Base-by-base conservation (phyloP, 208 protist genomes). In the Wallacemonas sp. region DNA sequence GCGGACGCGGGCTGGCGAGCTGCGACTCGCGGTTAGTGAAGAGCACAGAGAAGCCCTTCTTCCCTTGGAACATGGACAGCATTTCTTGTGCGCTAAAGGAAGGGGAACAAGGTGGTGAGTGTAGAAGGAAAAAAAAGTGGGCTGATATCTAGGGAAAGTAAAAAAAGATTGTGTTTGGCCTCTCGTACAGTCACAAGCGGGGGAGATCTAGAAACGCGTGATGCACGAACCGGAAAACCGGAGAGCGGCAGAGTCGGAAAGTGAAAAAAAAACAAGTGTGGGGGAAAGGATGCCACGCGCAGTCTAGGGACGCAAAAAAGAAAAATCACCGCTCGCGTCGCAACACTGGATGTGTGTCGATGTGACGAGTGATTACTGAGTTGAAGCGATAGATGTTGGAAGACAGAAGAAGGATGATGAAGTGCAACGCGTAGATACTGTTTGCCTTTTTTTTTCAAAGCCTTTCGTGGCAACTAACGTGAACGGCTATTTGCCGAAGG, bases 31-130 rank as follows among this genome's bases (percentile, higher is more conserved):
- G 60, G 4, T 65, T 61, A 3, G 68, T 67, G 62, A 89, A 90
- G 38, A 87, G 76, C 58, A 74, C 75, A 33, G 71, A 72, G 57
- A 90, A 88, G 38, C 81, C 81, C 57, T 81, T 82, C 58, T 90
- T 88, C 8, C 76, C 74, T 49, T 87, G 88, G 36, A 89, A 84
- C 80, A 88, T 83, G 2, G 80, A 88, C 33, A 88, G 23, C 86
- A 93, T 93, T 1, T n/a, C n/a, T n/a, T n/a, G n/a, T n/a, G n/a
- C n/a, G n/a, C n/a, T n/a, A n/a, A n/a, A n/a, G n/a, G n/a, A n/a
- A n/a, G n/a, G n/a, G n/a, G n/a, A n/a, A n/a, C n/a, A n/a, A n/a
- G n/a, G n/a, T n/a, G n/a, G n/a, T n/a, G n/a, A n/a, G n/a, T n/a
- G n/a, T n/a, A 56, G 11, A 16, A 68, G 19, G 55, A 55, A 56